A percentile compares a stretch with the other conserved stretches of the same genome.
These are phyloP conservation scores for Emiliania huxleyi DNA, from an alignment of 78 protist genomes.

Conservation along the genomic window DNA sequence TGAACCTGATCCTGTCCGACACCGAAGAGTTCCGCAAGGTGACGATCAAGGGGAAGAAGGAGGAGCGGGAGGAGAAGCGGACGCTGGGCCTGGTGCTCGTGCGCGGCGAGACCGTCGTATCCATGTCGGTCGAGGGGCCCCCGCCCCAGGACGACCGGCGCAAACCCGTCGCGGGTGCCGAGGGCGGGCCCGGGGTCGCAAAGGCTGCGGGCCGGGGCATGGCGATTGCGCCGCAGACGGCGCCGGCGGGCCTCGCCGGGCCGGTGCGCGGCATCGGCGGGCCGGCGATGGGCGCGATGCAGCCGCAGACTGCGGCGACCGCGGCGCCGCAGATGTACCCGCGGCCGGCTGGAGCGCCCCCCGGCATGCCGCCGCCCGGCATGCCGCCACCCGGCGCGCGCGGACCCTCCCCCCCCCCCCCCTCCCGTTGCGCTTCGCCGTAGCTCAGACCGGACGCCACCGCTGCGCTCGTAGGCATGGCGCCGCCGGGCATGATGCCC, in stretches of 20 bases:
- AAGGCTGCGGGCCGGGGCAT: conserved; percentile 79
- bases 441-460: not conserved
- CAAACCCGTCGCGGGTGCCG: not conserved
- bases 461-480: not conserved
- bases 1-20: conserved; percentile 95
- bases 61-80: conserved; percentile 74
- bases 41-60: conserved; percentile 29
- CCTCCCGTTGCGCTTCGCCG: conserved; percentile 27
- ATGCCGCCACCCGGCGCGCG: not conserved
- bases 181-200: conserved; percentile 76
- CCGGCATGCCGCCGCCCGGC: not conserved
- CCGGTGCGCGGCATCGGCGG: conserved; percentile 84
- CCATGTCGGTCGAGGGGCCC: conserved; percentile 88
- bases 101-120: conserved; percentile 93
- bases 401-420: too few species aligned
- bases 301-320: conserved; percentile 28
- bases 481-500: conserved; percentile 10
- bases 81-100: conserved; percentile 87
- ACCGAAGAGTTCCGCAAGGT: conserved; percentile 85
- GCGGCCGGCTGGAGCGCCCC: not conserved
- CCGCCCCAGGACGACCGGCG: conserved; percentile 80
- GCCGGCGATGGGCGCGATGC: conserved; percentile 70
- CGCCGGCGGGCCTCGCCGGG: conserved; percentile 75
- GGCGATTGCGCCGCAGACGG: not conserved
- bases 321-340: conserved; percentile 7